Evolutionary conservation across 306 rosid species (phyloP).

Genomic region (Ammopiptanthus mongolicus): DNA sequence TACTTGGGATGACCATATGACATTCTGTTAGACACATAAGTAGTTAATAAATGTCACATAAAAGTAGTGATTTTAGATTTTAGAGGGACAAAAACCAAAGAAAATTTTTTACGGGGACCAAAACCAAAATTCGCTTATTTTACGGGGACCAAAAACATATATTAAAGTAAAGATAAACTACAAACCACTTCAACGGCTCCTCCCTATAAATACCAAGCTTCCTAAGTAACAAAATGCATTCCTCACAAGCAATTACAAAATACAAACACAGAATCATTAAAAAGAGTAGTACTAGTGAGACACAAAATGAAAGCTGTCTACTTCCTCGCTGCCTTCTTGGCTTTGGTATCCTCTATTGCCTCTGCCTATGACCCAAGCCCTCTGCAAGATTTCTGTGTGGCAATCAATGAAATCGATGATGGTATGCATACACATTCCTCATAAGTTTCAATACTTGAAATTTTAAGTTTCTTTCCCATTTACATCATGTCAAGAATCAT

Average conservation of each 20-base stretch:
- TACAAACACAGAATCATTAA: background rate
- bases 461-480: background rate
- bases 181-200: background rate
- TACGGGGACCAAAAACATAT: too few species aligned
- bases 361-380: background rate
- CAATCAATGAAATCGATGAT: background rate
- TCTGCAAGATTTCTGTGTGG: background rate
- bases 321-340: background rate
- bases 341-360: background rate
- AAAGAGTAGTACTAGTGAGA: background rate
- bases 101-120: too few species aligned
- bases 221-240: background rate
- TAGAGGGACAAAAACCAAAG: too few species aligned
- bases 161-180: background rate
- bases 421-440: background rate
- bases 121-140: too few species aligned
- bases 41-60: too few species aligned
- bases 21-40: too few species aligned
- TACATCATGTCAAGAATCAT: background rate
- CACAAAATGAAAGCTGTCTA: background rate
- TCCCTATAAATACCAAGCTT: background rate
- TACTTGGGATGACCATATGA: too few species aligned
- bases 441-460: background rate
- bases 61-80: too few species aligned
- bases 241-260: background rate